Evolutionary conservation across 2,329 filamentous ascomycete genomes (phyloP), one percentile per base, ranked within the genome.

Genomic region (Pseudogymnoascus destructans): DNA sequence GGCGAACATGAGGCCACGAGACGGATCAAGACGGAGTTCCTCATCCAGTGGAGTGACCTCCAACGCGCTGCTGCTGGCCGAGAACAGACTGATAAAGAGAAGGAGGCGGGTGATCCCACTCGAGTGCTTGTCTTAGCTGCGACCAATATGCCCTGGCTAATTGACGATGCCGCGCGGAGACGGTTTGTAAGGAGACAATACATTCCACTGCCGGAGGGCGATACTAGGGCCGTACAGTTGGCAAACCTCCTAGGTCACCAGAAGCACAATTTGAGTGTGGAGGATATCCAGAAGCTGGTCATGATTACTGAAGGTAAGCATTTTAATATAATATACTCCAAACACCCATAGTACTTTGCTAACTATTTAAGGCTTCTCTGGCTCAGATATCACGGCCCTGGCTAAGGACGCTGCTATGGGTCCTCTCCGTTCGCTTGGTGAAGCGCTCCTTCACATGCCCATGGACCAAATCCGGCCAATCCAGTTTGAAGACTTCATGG

Each of bases 401-500:
- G 93, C 93, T 6, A 98, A 98, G 72, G 93, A 98, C 69, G 93
- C 93, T 7, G 93, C 93, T 2, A 98, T 98, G 93, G 92, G 93
- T 0, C 93, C 93, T 0, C 75, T 98, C 10, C 82, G 93, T 30
- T 92, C 89, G 57, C 76, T 97, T 2, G 93, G 93, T 23, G 93
- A 97, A 70, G 89, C 87, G 38, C 74, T 98, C 27, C 77, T 98
- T 32, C 84, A 88, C 63, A 97, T 95, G 78, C 87, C 86, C 0
- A 95, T 93, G 80, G 93, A 98, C 61, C 83, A 97, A 64, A 97
- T 98, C 64, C 79, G 91, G 10, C 85, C 91, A 0, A 97, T 98
- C 61, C 79, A 80, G 57, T 80, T 95, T 58, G 70, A 77, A 36
- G 93, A 98, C 70, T 98, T 98, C 65, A 75, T 87, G 66, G 82